These are phyloP conservation scores for Penicillium chermesinum DNA, from an alignment of 495 filamentous ascomycete species.

Conservation along the genomic window DNA sequence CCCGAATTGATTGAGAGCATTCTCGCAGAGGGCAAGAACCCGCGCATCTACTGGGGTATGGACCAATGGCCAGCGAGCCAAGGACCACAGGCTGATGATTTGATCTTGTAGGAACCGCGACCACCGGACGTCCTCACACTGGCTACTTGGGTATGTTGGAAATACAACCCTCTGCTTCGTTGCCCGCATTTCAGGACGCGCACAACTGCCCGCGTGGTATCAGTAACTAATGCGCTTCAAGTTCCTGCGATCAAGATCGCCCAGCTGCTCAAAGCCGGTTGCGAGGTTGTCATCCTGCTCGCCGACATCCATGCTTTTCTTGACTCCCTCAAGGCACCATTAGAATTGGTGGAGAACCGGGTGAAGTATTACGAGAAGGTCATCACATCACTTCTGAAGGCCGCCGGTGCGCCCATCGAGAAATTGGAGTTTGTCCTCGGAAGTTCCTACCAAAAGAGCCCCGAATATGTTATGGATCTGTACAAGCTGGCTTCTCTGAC, in stretches of 20 bases:
- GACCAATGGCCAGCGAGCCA: not conserved
- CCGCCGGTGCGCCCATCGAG: constrained; percentile 69
- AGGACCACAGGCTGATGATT: not conserved
- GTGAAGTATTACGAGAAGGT: constrained; percentile 65
- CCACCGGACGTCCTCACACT: constrained; percentile 3
- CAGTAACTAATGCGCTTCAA: not conserved
- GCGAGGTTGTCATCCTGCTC: constrained; percentile 73
- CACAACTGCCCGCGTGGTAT: too few species aligned
- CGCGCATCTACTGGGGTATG: constrained; percentile 79
- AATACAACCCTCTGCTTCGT: too few species aligned
- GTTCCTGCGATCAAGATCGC: constrained; percentile 13
- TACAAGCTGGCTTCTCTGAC: constrained; percentile 35
- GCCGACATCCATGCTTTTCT: constrained; percentile 59
- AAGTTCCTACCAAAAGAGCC: constrained; percentile 65
- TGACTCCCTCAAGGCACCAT: constrained; percentile 61
- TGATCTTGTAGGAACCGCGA: constrained; percentile 24
- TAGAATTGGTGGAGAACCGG: constrained; percentile 79
- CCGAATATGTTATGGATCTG: constrained; percentile 40
- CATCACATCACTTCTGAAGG: constrained; percentile 60
- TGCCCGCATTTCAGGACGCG: too few species aligned
- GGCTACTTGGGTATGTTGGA: constrained; percentile 5
- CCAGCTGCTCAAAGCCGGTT: constrained; percentile 79
- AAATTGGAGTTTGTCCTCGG: constrained; percentile 82
- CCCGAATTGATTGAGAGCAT: constrained; percentile 79
- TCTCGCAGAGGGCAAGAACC: constrained; percentile 60